Percentiles rank a stretch among this genome's conserved stretches.
These are phyloP conservation scores for Aspergillus pseudotamarii DNA, from an alignment of 2,329 filamentous ascomycete genomes.

Conservation along the genomic window DNA sequence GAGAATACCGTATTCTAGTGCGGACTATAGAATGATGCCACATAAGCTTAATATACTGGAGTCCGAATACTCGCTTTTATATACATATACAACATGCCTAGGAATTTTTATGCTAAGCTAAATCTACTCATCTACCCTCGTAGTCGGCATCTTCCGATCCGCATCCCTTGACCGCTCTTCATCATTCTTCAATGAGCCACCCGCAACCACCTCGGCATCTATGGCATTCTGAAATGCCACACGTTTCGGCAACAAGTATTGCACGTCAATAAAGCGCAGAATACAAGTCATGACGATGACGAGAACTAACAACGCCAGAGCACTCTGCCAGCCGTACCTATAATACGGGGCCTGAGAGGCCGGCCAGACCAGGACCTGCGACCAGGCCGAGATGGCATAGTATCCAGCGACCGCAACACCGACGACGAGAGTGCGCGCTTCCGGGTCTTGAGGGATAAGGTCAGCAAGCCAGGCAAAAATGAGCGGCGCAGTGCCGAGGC, in stretches of 20 bases:
- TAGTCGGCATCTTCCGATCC: background rate
- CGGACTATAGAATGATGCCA: too few relatives aligned
- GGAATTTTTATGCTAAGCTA: background rate
- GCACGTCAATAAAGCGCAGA: background rate
- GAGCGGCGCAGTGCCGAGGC: background rate
- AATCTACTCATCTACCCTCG: background rate
- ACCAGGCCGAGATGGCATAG: slow-evolving; percentile 1
- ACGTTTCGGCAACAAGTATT: background rate
- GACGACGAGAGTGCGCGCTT: background rate
- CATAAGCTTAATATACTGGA: too few relatives aligned
- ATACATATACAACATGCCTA: background rate
- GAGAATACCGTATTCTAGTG: too few relatives aligned
- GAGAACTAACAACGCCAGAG: background rate
- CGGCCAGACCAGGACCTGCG: slow-evolving; percentile 1
- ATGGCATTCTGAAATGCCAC: background rate
- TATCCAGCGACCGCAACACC: background rate
- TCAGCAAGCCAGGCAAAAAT: background rate
- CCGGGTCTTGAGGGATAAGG: background rate
- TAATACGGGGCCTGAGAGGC: background rate
- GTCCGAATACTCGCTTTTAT: too few relatives aligned
- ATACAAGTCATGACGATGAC: background rate
- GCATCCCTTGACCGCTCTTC: background rate
- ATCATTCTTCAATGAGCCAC: background rate
- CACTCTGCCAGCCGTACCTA: background rate
- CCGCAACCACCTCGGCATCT: background rate